These are phyloP conservation scores for Penicillium psychrofluorescens DNA, from an alignment of 495 filamentous ascomycete species.

Conservation along the genomic window DNA sequence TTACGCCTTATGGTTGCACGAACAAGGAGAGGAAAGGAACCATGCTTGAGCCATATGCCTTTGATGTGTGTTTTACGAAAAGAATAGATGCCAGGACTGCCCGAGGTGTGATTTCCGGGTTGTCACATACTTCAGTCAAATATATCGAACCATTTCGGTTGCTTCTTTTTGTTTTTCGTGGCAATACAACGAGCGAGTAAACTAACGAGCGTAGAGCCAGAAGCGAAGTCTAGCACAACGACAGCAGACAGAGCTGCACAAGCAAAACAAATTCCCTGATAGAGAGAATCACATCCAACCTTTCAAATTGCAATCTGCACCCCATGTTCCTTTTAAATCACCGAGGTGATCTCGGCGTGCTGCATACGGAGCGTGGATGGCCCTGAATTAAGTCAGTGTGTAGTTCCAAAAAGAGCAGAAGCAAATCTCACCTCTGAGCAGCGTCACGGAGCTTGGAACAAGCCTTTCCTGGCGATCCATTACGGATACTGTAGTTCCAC, in stretches of 20 bases:
- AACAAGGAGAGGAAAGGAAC: too few species aligned
- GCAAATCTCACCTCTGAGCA: constrained; percentile 28
- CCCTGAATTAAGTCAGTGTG: constrained; percentile 16
- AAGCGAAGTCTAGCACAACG: constrained; percentile 5
- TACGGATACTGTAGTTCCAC: constrained; percentile 28
- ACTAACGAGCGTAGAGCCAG: constrained; percentile 11
- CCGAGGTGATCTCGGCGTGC: constrained; percentile 22
- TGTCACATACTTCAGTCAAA: not conserved
- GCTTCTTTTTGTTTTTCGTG: constrained; percentile 4
- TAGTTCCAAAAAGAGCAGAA: not conserved
- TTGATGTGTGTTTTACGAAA: too few species aligned
- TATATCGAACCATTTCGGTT: constrained; percentile 6
- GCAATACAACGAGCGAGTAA: constrained; percentile 9
- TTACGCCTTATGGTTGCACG: too few species aligned
- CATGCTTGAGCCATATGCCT: too few species aligned
- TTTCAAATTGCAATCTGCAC: constrained; percentile 27
- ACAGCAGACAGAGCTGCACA: constrained; percentile 5
- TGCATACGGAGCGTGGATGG: constrained; percentile 40
- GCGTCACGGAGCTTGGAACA: constrained; percentile 29
- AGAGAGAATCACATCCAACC: constrained; percentile 26
- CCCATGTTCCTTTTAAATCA: constrained; percentile 18
- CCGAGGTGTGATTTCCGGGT: too few species aligned
- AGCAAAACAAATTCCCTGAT: constrained; percentile 17
- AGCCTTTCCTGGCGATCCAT: constrained; percentile 20
- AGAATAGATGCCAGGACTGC: too few species aligned